phyloP scores from a whole-genome alignment of 306 rosid species.

The Geum urbanum region DNA sequence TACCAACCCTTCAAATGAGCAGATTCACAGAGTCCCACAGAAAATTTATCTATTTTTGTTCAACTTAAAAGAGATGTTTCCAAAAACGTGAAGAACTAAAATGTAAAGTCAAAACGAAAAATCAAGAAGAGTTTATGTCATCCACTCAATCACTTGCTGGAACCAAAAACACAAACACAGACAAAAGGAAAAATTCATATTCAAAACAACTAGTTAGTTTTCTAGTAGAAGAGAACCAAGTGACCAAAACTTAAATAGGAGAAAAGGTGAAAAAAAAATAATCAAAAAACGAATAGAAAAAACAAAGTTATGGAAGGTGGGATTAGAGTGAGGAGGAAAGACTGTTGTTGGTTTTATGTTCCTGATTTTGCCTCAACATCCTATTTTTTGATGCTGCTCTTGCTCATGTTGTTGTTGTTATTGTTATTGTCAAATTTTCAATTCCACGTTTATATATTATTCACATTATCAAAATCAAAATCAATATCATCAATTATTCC shows the following conservation, averaged over 20 bases:
- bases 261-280: constrained; percentile 3
- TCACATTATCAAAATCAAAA: constrained; percentile 14
- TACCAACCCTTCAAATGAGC: background rate
- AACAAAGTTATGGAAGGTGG: constrained; percentile 59
- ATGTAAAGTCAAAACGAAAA: constrained; percentile 32
- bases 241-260: constrained; percentile 16
- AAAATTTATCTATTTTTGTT: background rate
- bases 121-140: background rate
- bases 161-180: constrained; percentile 21
- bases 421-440: constrained; percentile 31
- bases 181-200: constrained; percentile 5
- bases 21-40: background rate
- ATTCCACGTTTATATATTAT: constrained; percentile 28
- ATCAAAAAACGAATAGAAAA: constrained; percentile 12
- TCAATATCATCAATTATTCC: constrained; percentile 13
- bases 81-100: constrained; percentile 23
- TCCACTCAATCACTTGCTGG: constrained; percentile 8
- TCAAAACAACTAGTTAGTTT: background rate
- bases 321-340: constrained; percentile 48
- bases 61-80: background rate
- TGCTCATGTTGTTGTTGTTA: constrained; percentile 42
- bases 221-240: constrained; percentile 5
- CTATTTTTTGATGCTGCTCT: constrained; percentile 35
- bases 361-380: constrained; percentile 36
- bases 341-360: constrained; percentile 48